Conservation (phyloP, 805 yeast species). For the Yamadazyma nakazawae region DNA sequence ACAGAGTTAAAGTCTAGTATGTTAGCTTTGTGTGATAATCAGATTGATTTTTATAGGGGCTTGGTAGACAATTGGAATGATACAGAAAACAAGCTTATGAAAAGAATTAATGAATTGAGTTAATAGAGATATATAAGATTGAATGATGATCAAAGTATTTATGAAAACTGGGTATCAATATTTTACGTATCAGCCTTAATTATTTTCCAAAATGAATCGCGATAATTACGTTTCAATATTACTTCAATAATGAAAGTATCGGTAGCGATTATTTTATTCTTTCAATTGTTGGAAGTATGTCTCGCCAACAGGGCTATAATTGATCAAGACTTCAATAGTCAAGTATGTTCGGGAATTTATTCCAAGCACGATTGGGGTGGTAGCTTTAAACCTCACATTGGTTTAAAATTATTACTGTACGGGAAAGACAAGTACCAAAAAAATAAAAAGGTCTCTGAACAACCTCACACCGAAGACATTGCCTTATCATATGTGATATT, state of each 20-base stretch:
- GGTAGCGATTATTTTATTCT: slow-evolving; percentile 3
- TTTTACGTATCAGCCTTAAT: not conserved
- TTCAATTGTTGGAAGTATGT: slow-evolving; percentile 5
- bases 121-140: not conserved
- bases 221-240: not conserved
- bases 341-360: slow-evolving; percentile 88
- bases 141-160: not conserved
- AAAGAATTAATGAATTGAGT: slow-evolving; percentile 23
- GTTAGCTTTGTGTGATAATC: slow-evolving; percentile 68
- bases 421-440: slow-evolving; percentile 27
- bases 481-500: slow-evolving; percentile 68
- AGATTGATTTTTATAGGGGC: slow-evolving; percentile 67
- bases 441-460: slow-evolving; percentile 18
- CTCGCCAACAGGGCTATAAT: slow-evolving; percentile 44
- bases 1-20: slow-evolving; percentile 72
- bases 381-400: slow-evolving; percentile 42
- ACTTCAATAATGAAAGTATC: slow-evolving; percentile 6
- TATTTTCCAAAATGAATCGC: not conserved
- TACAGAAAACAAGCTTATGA: slow-evolving; percentile 38
- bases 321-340: slow-evolving; percentile 46
- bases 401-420: slow-evolving; percentile 25
- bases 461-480: slow-evolving; percentile 31
- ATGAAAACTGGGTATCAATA: not conserved
- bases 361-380: slow-evolving; percentile 88
- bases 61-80: slow-evolving; percentile 70